Conservation (phyloP, 2,329 filamentous ascomycete species). For the Hawksworthiomyces lignivorus region DNA sequence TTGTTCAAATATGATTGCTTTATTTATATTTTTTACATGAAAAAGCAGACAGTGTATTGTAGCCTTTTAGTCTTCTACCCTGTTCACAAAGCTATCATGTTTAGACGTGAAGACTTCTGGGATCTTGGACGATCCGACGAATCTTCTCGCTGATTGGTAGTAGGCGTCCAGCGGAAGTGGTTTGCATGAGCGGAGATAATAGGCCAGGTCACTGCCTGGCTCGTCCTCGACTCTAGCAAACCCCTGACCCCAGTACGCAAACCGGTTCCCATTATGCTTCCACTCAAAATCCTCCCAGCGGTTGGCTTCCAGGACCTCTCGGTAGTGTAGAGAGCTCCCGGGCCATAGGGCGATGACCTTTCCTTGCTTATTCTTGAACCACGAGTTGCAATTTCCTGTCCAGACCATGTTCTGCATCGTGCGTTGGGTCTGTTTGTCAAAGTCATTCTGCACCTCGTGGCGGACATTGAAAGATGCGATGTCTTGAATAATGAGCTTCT, state of each 20-base stretch:
- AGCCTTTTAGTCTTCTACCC: too few species aligned
- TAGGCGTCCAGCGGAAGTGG: slow-evolving; percentile 1
- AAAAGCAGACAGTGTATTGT: too few species aligned
- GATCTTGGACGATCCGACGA: not conserved
- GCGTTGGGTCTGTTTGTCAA: slow-evolving; percentile 32
- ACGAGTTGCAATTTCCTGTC: slow-evolving; percentile 33
- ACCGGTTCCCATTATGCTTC: slow-evolving; percentile 16
- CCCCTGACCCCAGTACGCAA: slow-evolving; percentile 17
- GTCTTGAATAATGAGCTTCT: slow-evolving; percentile 17
- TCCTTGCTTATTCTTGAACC: slow-evolving; percentile 35
- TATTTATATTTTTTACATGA: too few species aligned
- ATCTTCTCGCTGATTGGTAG: not conserved
- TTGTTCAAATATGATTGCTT: too few species aligned
- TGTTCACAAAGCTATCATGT: too few species aligned
- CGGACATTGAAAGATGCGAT: slow-evolving; percentile 17
- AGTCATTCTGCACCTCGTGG: slow-evolving; percentile 34
- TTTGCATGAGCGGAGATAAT: not conserved
- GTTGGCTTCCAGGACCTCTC: slow-evolving; percentile 29
- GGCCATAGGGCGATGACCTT: slow-evolving; percentile 33
- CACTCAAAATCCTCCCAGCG: slow-evolving; percentile 21
- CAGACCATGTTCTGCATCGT: slow-evolving; percentile 37
- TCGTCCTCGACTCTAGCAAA: slow-evolving; percentile 17
- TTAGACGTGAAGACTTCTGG: not conserved
- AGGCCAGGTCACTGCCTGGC: not conserved
- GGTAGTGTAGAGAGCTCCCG: slow-evolving; percentile 38